Evolutionary conservation across 768 basidiomycete genomes (phyloP).

Genomic region (Tulasnella sp.): DNA sequence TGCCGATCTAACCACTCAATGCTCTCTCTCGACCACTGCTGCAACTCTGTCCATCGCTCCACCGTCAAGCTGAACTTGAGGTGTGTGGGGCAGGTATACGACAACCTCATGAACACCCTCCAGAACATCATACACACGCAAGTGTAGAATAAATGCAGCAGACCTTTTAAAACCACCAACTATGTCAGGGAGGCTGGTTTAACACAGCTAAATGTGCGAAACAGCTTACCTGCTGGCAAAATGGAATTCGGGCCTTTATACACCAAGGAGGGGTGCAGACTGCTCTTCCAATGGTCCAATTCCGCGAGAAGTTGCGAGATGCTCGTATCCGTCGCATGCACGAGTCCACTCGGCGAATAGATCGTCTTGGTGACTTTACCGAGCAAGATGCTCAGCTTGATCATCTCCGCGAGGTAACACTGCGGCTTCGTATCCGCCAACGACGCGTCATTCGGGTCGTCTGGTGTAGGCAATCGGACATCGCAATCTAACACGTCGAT

Average conservation of each 20-base stretch:
- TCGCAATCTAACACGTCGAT: constrained; percentile 97
- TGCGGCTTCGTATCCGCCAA: constrained; percentile 21
- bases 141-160: constrained; percentile 79
- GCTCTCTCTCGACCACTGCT: constrained; percentile 61
- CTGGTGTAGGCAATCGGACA: constrained; percentile 81
- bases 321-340: constrained; percentile 72
- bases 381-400: constrained; percentile 81
- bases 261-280: constrained; percentile 3
- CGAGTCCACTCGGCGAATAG: constrained; percentile 87
- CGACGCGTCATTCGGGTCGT: constrained; percentile 55
- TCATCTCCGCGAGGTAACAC: constrained; percentile 76
- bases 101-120: constrained; percentile 97
- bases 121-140: constrained; percentile 95
- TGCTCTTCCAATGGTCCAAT: constrained; percentile 21
- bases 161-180: constrained; percentile 53
- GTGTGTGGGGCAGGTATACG: constrained; percentile 82
- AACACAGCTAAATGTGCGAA: background rate
- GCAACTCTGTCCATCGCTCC: constrained; percentile 66
- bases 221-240: background rate
- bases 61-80: constrained; percentile 77
- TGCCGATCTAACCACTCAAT: constrained; percentile 86
- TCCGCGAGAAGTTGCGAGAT: constrained; percentile 37
- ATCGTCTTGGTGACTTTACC: constrained; percentile 88
- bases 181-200: constrained; percentile 42
- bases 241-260: background rate